Conservation (phyloP, 2,329 filamentous ascomycete genomes). For the Emergomyces orientalis region DNA sequence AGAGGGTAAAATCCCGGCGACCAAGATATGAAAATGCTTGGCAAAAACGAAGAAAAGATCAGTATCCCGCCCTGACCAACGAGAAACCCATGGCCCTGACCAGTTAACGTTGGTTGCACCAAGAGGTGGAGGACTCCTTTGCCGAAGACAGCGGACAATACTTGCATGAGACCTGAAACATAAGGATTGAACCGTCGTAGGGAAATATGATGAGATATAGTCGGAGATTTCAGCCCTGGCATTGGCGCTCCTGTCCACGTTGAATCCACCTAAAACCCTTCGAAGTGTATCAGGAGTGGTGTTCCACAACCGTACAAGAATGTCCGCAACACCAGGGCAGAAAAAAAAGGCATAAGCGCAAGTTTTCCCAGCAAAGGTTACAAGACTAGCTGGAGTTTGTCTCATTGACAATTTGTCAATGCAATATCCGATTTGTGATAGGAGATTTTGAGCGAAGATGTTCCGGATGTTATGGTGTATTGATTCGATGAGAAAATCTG, state of each 20-base stretch:
- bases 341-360: conserved; percentile 93
- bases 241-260: conserved; percentile 47
- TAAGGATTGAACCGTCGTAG: conserved; percentile 53
- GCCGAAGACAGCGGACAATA: conserved; percentile 52
- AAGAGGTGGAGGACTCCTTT: conserved; percentile 57
- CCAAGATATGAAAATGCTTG: conserved; percentile 75
- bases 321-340: conserved; percentile 73
- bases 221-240: conserved; percentile 46
- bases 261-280: conserved; percentile 61
- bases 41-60: conserved; percentile 87
- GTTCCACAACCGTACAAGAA: conserved; percentile 73
- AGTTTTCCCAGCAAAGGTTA: conserved; percentile 81
- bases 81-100: conserved; percentile 73
- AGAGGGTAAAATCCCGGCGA: conserved; percentile 59
- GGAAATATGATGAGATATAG: conserved; percentile 60
- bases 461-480: conserved; percentile 82
- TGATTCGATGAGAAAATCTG: conserved; percentile 63
- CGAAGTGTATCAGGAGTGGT: conserved; percentile 59
- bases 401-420: conserved; percentile 79
- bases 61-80: conserved; percentile 80
- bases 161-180: conserved; percentile 54
- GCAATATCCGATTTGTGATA: conserved; percentile 76
- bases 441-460: conserved; percentile 72
- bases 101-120: conserved; percentile 66
- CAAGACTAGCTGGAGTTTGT: conserved; percentile 59